Evolutionary conservation across 768 basidiomycete species (phyloP).

Genomic region (Exsudoporus frostii): DNA sequence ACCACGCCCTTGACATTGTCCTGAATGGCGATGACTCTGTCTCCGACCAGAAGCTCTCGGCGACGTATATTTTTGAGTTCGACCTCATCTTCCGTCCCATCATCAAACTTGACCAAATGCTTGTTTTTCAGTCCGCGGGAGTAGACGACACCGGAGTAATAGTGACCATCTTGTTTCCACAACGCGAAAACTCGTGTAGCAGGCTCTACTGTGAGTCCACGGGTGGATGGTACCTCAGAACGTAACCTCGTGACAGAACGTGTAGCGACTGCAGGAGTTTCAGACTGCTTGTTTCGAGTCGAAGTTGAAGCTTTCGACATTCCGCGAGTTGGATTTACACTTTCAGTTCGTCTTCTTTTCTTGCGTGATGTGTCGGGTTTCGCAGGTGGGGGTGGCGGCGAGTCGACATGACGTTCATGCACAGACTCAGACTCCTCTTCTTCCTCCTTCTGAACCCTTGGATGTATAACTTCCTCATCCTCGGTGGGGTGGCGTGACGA

Average conservation of each 20-base stretch:
- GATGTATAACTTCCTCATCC: conserved; percentile 26
- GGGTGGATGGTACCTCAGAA: conserved; percentile 32
- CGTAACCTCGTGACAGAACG: conserved; percentile 40
- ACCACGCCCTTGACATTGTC: conserved; percentile 30
- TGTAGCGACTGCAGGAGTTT: conserved; percentile 28
- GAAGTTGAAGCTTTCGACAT: conserved; percentile 24
- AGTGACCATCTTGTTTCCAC: conserved; percentile 60
- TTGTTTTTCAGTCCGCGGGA: conserved; percentile 27
- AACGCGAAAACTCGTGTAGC: conserved; percentile 68
- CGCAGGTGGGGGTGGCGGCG: conserved; percentile 28
- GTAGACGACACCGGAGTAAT: conserved; percentile 57
- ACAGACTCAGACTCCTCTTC: conserved; percentile 41
- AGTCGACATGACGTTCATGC: conserved; percentile 37
- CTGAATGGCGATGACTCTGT: conserved; percentile 47
- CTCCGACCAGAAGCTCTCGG: conserved; percentile 49
- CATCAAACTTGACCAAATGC: conserved; percentile 67
- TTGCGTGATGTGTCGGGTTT: conserved; percentile 33
- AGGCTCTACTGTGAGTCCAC: conserved; percentile 10
- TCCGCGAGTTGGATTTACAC: conserved; percentile 23
- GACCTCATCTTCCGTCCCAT: conserved; percentile 47
- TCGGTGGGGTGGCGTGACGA: conserved; percentile 17
- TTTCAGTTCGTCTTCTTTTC: conserved; percentile 45
- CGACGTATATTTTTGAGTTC: conserved; percentile 52
- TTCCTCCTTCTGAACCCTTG: conserved; percentile 28
- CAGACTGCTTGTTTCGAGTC: conserved; percentile 26